A percentile compares a stretch with the other conserved stretches of the same genome.
phyloP scores from a whole-genome alignment of 1,284 basidiomycete species.

The Ustilago nuda region DNA sequence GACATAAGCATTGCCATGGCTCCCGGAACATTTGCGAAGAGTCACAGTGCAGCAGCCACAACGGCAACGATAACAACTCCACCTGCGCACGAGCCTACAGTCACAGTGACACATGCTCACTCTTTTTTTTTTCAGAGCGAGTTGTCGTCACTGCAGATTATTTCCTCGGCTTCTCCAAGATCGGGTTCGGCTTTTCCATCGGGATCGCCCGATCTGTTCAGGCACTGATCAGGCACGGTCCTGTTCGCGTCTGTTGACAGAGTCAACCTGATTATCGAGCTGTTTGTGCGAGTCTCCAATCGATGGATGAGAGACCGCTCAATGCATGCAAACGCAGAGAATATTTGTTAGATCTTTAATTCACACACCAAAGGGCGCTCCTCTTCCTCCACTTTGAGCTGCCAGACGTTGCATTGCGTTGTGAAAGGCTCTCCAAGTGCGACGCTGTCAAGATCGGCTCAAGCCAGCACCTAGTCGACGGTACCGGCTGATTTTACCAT shows the following conservation, averaged over 20 bases:
- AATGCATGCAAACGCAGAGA: neutral
- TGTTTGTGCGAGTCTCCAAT: neutral
- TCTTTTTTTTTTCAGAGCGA: conserved; percentile 5
- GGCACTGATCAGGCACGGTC: neutral
- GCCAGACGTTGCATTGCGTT: too few species aligned
- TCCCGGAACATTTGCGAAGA: conserved; percentile 16
- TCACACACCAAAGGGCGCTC: neutral
- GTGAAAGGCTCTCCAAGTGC: neutral
- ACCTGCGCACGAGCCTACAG: neutral
- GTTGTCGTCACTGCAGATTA: conserved; percentile 2
- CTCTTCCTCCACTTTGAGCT: conserved; percentile 10
- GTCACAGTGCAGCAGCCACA: conserved; percentile 4
- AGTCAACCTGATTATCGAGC: too few species aligned
- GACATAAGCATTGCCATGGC: neutral
- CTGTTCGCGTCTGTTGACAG: too few species aligned
- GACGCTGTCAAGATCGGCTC: neutral
- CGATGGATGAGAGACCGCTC: conserved; percentile 19
- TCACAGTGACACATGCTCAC: conserved; percentile 1
- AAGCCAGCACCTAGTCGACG: too few species aligned
- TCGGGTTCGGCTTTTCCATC: conserved; percentile 1
- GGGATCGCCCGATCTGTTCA: neutral
- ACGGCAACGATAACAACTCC: conserved; percentile 1
- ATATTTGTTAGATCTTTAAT: too few species aligned
- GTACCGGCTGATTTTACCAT: too few species aligned
- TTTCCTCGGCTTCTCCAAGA: neutral